Base-by-base conservation (phyloP, 257 asterid species). In the Jacaranda mimosifolia region DNA sequence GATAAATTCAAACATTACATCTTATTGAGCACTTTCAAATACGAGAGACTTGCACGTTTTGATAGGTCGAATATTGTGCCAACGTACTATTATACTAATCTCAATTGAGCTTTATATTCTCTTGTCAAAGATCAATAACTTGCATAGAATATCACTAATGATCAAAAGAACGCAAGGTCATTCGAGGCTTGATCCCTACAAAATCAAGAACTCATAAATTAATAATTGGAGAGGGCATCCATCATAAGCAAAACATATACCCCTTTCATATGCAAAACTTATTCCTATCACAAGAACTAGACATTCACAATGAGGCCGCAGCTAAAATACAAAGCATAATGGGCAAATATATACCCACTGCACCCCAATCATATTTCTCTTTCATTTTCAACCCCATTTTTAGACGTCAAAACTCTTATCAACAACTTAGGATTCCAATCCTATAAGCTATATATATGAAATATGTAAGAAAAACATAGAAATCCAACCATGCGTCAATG, bases 341-440 rank as follows among this genome's bases (percentile, higher is more conserved):
- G 36, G 42, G 13, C 5, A 45, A 26, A 2, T 26, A 26, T 2
- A 26, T 2, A 38, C 48, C n/a, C n/a, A n/a, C n/a, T n/a, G 77
- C 76, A 19, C 70, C 78, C 80, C 55, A 46, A 26, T 32, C n/a
- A 18, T 21, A 46, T 3, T 68, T 68, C 17, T 68, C 59, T 26
- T 19, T 10, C 38, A 40, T n/a, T 65, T n/a, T 15, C 17, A 39
- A 36, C 32, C 42, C 40, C 45, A 42, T 15, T 70, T 74, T 65
- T 36, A 26, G n/a, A 42, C 46, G 67, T 5, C 6, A 11, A 70
- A 51, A 46, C 46, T 35, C 21, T 74, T 74, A 82, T 88, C 83
- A 49, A 51, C 45, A 85, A 79, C 89, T 45, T 89, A 74, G 89
- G 91, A 85, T 85, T 79, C 90, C 57, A 63, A 76, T 74, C 58